A percentile compares a stretch with the other conserved stretches of the same genome.
Evolutionary conservation across 73 alveolate species (phyloP).

Genomic region (Paramecium biaurelia): DNA sequence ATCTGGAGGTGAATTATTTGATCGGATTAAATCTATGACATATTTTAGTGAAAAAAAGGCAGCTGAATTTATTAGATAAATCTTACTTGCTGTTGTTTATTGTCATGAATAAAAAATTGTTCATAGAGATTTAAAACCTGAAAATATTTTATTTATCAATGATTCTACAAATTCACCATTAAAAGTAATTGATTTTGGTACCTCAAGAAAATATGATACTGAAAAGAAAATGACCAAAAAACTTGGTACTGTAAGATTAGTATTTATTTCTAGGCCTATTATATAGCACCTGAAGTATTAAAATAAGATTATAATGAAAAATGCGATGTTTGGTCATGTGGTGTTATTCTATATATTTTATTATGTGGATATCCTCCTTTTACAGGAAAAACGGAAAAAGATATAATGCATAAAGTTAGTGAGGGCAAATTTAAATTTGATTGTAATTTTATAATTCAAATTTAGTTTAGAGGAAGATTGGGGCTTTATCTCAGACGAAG

Average conservation of each 20-base stretch:
- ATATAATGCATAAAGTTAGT: constrained; percentile 28
- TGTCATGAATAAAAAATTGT: constrained; percentile 63
- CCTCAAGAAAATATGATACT: constrained; percentile 59
- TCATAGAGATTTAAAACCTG: constrained; percentile 84
- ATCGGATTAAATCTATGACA: constrained; percentile 55
- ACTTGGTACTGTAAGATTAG: constrained; percentile 47
- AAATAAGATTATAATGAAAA: constrained; percentile 47
- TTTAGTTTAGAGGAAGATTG: constrained; percentile 58
- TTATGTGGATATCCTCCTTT: constrained; percentile 60
- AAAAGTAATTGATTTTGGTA: constrained; percentile 79
- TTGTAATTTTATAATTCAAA: constrained; percentile 29
- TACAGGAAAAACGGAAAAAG: constrained; percentile 52
- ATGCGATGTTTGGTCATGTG: constrained; percentile 59
- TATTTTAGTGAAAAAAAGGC: constrained; percentile 58
- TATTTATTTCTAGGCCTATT: constrained; percentile 5
- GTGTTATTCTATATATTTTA: constrained; percentile 25
- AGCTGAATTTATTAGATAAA: constrained; percentile 64
- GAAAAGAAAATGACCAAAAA: constrained; percentile 55
- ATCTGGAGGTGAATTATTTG: constrained; percentile 78
- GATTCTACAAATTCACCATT: constrained; percentile 66
- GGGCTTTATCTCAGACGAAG: constrained; percentile 66
- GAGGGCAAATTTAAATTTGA: constrained; percentile 43
- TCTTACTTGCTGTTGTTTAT: constrained; percentile 64
- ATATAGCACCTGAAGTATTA: constrained; percentile 57
- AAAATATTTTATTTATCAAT: constrained; percentile 74